phyloP scores from a whole-genome alignment of 2,329 filamentous ascomycete species.

The Microsporum canis region DNA sequence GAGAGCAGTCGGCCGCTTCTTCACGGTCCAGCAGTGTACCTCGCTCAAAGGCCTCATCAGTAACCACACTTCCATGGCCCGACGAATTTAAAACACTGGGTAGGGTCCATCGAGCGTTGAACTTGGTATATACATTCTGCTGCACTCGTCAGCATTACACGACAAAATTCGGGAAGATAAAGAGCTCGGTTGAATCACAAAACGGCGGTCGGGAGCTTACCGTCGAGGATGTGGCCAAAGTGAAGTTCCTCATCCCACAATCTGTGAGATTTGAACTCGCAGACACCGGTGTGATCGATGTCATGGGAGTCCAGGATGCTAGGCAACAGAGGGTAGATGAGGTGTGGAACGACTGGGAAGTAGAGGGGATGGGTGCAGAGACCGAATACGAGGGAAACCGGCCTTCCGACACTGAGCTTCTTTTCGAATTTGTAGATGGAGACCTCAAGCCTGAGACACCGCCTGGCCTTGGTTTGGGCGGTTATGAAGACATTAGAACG shows the following conservation, averaged over 20 bases:
- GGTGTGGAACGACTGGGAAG: constrained; percentile 45
- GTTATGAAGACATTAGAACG: constrained; percentile 74
- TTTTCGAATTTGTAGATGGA: constrained; percentile 87
- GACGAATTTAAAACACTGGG: constrained; percentile 59
- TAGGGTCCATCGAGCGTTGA: constrained; percentile 71
- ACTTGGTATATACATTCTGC: constrained; percentile 89
- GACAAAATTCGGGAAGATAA: constrained; percentile 85
- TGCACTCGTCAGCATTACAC: constrained; percentile 83
- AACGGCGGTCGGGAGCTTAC: constrained; percentile 54
- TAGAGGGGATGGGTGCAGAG: constrained; percentile 32
- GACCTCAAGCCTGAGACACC: constrained; percentile 70
- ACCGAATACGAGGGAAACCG: constrained; percentile 25
- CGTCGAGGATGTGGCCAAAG: constrained; percentile 69
- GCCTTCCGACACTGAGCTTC: constrained; percentile 54
- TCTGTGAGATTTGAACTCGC: constrained; percentile 77
- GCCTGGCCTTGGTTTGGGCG: constrained; percentile 48
- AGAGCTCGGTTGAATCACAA: constrained; percentile 70
- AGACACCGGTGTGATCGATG: constrained; percentile 69
- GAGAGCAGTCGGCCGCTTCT: constrained; percentile 4
- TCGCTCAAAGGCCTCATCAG: constrained; percentile 17
- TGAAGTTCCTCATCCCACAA: constrained; percentile 65
- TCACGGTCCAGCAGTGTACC: constrained; percentile 9
- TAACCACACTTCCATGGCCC: constrained; percentile 55
- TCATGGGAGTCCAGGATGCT: constrained; percentile 50
- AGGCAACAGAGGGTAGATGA: constrained; percentile 23